A percentile compares a stretch with the other conserved stretches of the same genome.
Conservation (phyloP, 139 green algal species). For the Mesotaenium endlicherianum region DNA sequence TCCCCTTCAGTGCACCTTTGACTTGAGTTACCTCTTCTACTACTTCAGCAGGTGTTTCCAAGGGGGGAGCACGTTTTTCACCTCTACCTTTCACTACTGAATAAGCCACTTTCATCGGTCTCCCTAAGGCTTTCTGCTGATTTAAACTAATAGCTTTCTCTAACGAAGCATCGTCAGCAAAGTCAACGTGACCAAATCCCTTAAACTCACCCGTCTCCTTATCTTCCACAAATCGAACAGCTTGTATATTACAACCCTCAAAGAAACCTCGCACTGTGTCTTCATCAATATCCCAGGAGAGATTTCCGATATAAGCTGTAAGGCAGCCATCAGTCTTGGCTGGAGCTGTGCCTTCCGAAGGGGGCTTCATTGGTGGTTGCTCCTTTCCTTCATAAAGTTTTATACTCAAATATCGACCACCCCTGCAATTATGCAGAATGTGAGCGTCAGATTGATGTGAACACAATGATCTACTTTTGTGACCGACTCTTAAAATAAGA, state of each 20-base stretch:
- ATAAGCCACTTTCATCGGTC: slow-evolving; percentile 50
- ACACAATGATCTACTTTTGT: too few relatives aligned
- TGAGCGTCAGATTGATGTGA: too few relatives aligned
- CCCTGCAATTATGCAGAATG: too few relatives aligned
- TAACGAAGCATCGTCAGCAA: slow-evolving; percentile 39
- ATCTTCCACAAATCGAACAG: slow-evolving; percentile 43
- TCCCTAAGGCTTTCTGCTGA: slow-evolving; percentile 20
- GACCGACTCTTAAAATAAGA: too few relatives aligned
- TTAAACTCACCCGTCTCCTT: slow-evolving; percentile 52
- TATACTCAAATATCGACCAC: slow-evolving; percentile 26
- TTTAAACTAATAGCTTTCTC: slow-evolving; percentile 36
- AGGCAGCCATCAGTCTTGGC: slow-evolving; percentile 12
- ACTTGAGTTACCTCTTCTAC: not conserved
- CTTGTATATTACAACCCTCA: slow-evolving; percentile 30
- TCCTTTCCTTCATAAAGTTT: not conserved
- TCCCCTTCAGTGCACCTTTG: not conserved
- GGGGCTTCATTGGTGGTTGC: too few relatives aligned
- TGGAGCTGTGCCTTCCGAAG: not conserved
- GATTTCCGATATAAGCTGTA: slow-evolving; percentile 28
- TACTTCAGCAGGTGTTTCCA: not conserved
- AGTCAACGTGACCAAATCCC: slow-evolving; percentile 53
- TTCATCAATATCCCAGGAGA: slow-evolving; percentile 31
- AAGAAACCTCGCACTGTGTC: slow-evolving; percentile 27
- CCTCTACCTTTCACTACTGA: slow-evolving; percentile 14
- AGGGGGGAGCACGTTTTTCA: not conserved